These are phyloP conservation scores for Chloris gayana DNA, from an alignment of 176 grass and related monocot species.

Conservation along the genomic window DNA sequence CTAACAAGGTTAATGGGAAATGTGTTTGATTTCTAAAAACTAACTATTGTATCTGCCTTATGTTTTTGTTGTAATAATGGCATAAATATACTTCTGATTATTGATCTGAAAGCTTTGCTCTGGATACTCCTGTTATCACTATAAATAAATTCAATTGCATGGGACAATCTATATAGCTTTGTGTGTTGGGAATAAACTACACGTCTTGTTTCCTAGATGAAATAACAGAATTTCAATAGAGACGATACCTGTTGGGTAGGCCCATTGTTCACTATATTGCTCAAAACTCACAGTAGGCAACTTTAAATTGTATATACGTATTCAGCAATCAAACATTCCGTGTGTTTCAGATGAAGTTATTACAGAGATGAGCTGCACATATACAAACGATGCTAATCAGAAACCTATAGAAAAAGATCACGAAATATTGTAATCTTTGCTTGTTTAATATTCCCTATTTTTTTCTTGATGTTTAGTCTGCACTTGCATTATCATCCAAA, in stretches of 20 bases:
- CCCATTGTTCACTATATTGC: not conserved
- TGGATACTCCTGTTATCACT: not conserved
- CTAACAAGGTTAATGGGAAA: not conserved
- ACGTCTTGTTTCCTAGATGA: not conserved
- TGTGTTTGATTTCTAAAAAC: not conserved
- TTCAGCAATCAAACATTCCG: not conserved
- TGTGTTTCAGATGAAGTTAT: not conserved
- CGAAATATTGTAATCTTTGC: not conserved
- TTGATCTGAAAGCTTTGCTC: not conserved
- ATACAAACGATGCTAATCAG: not conserved
- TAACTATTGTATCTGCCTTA: not conserved
- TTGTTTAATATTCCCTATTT: not conserved
- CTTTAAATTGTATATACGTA: not conserved
- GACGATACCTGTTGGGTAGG: not conserved
- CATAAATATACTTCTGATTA: not conserved
- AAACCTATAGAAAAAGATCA: not conserved
- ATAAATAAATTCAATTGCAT: not conserved
- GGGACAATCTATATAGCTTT: not conserved
- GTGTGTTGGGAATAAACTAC: not conserved
- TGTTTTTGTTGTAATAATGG: not conserved
- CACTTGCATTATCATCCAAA: not conserved
- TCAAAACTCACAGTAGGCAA: not conserved
- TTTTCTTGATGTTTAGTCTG: not conserved
- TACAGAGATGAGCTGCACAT: not conserved
- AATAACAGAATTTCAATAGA: not conserved